These are phyloP conservation scores for Stromatinia cepivora DNA, from an alignment of 2,329 filamentous ascomycete genomes.

Conservation along the genomic window DNA sequence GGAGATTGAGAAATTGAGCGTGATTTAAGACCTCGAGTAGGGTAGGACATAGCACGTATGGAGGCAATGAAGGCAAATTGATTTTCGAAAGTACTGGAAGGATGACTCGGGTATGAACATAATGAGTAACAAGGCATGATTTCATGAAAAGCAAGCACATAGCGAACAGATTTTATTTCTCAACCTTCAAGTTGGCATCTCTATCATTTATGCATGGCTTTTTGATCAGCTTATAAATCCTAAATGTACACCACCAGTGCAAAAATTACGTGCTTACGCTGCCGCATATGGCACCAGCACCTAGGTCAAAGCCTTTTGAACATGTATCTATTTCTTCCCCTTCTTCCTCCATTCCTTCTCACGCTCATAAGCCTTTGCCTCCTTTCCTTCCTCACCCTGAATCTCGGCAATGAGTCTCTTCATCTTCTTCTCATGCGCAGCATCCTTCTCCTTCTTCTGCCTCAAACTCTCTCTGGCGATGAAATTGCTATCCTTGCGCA, in stretches of 20 bases:
- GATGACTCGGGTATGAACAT: background rate
- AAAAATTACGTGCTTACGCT: background rate
- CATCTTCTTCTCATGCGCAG: slow-evolving; percentile 95
- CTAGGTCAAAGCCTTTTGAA: background rate
- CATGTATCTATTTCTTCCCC: slow-evolving; percentile 49
- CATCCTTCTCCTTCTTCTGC: slow-evolving; percentile 91
- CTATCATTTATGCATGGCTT: slow-evolving; percentile 3
- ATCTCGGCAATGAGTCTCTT: slow-evolving; percentile 90
- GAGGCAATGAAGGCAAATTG: background rate
- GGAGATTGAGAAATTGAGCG: slow-evolving; percentile 25
- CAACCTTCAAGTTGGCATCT: background rate
- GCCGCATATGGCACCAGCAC: background rate
- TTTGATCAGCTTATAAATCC: background rate
- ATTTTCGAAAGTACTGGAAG: background rate
- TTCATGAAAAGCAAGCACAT: background rate
- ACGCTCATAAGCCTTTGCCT: slow-evolving; percentile 84
- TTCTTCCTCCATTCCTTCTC: slow-evolving; percentile 76
- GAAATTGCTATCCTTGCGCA: slow-evolving; percentile 94
- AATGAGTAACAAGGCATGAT: background rate
- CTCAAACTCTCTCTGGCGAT: slow-evolving; percentile 85
- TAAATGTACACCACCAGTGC: slow-evolving; percentile 1
- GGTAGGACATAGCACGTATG: background rate
- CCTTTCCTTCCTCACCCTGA: slow-evolving; percentile 86
- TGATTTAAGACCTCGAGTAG: background rate
- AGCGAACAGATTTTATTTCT: background rate